Conservation (phyloP, 306 rosid species). For the Dryas octopetala region DNA sequence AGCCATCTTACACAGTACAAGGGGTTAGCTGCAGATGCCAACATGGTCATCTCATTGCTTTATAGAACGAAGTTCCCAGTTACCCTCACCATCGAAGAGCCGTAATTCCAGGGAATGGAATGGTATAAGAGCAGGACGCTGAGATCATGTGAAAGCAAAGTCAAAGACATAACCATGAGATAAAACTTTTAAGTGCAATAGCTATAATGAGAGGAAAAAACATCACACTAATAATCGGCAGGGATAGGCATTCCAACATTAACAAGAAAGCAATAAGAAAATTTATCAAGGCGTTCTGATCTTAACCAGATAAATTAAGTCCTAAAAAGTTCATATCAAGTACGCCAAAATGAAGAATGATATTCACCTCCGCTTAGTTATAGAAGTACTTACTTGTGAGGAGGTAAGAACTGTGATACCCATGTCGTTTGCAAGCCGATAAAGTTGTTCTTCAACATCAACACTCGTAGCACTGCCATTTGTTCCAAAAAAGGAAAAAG, state of each 20-base stretch:
- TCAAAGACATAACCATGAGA: neutral
- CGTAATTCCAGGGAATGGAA: slow-evolving; percentile 81
- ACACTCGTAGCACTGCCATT: slow-evolving; percentile 92
- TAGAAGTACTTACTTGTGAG: slow-evolving; percentile 70
- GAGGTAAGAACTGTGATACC: slow-evolving; percentile 91
- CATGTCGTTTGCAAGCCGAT: slow-evolving; percentile 76
- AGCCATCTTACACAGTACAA: slow-evolving; percentile 28
- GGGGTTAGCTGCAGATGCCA: slow-evolving; percentile 17
- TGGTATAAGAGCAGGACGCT: slow-evolving; percentile 98
- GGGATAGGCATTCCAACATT: neutral
- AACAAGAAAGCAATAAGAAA: neutral
- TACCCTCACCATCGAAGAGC: slow-evolving; percentile 95
- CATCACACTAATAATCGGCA: neutral
- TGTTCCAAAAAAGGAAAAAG: slow-evolving; percentile 4
- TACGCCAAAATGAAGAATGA: neutral
- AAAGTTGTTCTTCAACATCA: slow-evolving; percentile 96
- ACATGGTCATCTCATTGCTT: slow-evolving; percentile 44
- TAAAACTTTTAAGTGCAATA: neutral
- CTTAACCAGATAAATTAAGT: neutral
- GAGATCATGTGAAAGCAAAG: slow-evolving; percentile 25
- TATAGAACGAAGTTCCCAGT: slow-evolving; percentile 88
- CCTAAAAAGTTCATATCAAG: neutral
- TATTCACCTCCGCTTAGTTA: neutral
- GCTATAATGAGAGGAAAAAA: neutral
- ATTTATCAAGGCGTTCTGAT: neutral